These are phyloP conservation scores for Groenewaldozyma sp. DNA, from an alignment of 1,139 yeast genomes.

Conservation along the genomic window DNA sequence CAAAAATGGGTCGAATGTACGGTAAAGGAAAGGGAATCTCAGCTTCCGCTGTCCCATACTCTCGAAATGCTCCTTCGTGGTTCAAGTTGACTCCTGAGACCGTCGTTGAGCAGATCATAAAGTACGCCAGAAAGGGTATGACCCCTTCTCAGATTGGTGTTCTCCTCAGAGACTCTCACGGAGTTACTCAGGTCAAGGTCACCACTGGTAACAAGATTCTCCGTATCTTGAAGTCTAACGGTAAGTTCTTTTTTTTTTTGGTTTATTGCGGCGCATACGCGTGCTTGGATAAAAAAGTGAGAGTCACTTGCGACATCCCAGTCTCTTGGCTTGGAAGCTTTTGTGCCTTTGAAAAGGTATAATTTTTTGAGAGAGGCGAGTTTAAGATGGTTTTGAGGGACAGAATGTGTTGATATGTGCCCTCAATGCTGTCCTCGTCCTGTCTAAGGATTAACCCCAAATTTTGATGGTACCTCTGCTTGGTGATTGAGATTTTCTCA, in stretches of 20 bases:
- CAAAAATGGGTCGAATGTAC: slow-evolving; percentile 55
- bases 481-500: not conserved
- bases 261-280: not conserved
- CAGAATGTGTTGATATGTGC: not conserved
- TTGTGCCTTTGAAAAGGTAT: slow-evolving; percentile 1
- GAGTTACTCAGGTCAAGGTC: slow-evolving; percentile 95
- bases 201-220: slow-evolving; percentile 99
- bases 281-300: slow-evolving; percentile 3
- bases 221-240: slow-evolving; percentile 98
- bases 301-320: slow-evolving; percentile 2
- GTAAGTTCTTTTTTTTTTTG: slow-evolving; percentile 35
- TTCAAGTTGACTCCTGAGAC: slow-evolving; percentile 94
- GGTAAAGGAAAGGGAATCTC: slow-evolving; percentile 96
- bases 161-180: slow-evolving; percentile 98
- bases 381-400: not conserved
- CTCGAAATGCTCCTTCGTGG: slow-evolving; percentile 99
- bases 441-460: too few relatives aligned
- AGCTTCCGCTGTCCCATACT: slow-evolving; percentile 98
- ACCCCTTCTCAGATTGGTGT: slow-evolving; percentile 99
- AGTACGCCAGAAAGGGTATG: slow-evolving; percentile 99
- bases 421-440: not conserved
- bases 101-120: slow-evolving; percentile 96
- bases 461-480: not conserved
- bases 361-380: slow-evolving; percentile 1
- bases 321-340: not conserved